phyloP scores from a whole-genome alignment of 2,329 filamentous ascomycete species.

The Ploettnerulaceae sp. region DNA sequence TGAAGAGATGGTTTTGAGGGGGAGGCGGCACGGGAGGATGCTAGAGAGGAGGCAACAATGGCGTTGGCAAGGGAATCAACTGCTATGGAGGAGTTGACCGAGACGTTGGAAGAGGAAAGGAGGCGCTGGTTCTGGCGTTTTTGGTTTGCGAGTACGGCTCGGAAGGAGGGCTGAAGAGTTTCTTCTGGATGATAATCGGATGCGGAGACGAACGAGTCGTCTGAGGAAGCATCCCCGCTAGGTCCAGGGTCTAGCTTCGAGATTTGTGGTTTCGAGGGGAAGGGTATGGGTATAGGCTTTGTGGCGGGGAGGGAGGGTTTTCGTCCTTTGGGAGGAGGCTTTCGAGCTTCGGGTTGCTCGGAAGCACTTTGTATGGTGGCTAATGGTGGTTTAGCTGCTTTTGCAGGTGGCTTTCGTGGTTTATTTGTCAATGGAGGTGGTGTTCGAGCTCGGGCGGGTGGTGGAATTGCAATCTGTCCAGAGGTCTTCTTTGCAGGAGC shows the following conservation, averaged over 20 bases:
- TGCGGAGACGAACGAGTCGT: conserved; percentile 34
- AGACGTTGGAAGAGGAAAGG: conserved; percentile 14
- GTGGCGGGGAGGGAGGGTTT: conserved; percentile 13
- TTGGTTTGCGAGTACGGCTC: conserved; percentile 26
- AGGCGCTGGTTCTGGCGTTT: conserved; percentile 15
- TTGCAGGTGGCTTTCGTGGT: conserved; percentile 3
- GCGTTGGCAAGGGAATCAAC: conserved; percentile 66
- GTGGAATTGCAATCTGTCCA: neutral
- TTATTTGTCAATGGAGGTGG: conserved; percentile 8
- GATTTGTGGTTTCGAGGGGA: neutral
- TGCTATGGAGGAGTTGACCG: conserved; percentile 38
- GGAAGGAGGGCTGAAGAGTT: conserved; percentile 22
- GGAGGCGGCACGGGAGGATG: conserved; percentile 51
- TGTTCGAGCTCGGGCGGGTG: conserved; percentile 2
- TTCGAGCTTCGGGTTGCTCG: conserved; percentile 7
- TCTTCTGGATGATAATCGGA: conserved; percentile 22
- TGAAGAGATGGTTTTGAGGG: conserved; percentile 28
- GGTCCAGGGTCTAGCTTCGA: conserved; percentile 6
- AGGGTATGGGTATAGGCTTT: conserved; percentile 23
- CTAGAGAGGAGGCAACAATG: conserved; percentile 70
- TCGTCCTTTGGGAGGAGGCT: conserved; percentile 10
- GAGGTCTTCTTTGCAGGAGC: conserved; percentile 15
- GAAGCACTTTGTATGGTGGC: conserved; percentile 10
- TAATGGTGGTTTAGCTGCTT: conserved; percentile 10
- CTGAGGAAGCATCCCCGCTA: conserved; percentile 26